Base-by-base conservation (phyloP, 2,329 filamentous ascomycete genomes). In the Orbilia blumenaviensis region DNA sequence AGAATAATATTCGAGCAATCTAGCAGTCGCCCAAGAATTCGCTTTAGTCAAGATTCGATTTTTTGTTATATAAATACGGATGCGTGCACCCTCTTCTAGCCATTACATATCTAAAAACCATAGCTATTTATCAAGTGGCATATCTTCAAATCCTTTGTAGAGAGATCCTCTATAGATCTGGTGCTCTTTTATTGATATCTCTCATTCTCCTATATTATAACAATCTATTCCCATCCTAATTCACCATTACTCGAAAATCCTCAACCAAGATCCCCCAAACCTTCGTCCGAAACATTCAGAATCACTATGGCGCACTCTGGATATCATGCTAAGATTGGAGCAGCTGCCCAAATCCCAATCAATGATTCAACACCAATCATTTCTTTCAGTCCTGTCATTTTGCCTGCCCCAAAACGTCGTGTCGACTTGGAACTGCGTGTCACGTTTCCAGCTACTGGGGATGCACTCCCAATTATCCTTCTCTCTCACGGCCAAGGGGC, bases 401-500 rank as follows among this genome's bases (percentile, higher is more conserved):
- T 80, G 2, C 56, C 66, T 18, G 46, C 76, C 10, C 78, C 78
- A 69, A 72, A 74, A n/a, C 80, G 81, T 46, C 77, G 76, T 23
- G 66, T 80, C 32, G 78, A 82, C 34, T 75, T 84, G 0, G 79
- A 83, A 27, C 14, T 85, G 3, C 81, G 82, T n/a, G 81, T 85
- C 7, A 82, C 83, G 0, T 79, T 81, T 12, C 83, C 83, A 2
- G 63, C 78, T 12, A 80, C 80, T 1, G 82, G 81, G 1, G 48
- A 76, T 16, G 67, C 78, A n/a, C 79, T 85, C 12, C 83, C 84
- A 7, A 82, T 85, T 34, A 79, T 85, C 21, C 81, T 85, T 10
- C 79, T 85, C 18, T 83, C 83, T 0, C 84, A 85, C 75, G 83
- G 84, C 32, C 82, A 83, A 36, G 83, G 84, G 3, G 60, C 7